Conservation (phyloP, 2,329 filamentous ascomycete genomes). For the Sclerotinia borealis region DNA sequence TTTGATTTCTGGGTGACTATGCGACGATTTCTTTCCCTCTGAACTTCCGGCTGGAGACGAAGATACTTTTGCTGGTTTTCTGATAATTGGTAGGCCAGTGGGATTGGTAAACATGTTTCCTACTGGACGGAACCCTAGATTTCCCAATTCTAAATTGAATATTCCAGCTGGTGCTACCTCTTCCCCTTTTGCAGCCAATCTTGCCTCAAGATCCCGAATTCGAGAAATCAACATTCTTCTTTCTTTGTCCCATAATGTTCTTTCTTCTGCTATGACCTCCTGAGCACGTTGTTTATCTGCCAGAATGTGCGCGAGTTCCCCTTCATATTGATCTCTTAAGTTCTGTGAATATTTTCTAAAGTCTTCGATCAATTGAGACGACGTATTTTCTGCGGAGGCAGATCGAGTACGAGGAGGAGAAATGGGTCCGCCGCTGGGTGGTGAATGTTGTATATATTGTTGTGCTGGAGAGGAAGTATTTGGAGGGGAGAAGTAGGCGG, state of each 20-base stretch:
- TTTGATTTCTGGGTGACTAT: conserved; percentile 5
- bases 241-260: conserved; percentile 32
- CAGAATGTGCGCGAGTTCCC: conserved; percentile 30
- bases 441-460: conserved; percentile 12
- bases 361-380: conserved; percentile 28
- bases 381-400: conserved; percentile 25
- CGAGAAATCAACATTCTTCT: conserved; percentile 22
- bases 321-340: conserved; percentile 28
- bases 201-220: conserved; percentile 28
- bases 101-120: neutral
- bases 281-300: conserved; percentile 28
- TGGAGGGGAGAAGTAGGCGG: neutral
- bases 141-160: conserved; percentile 4
- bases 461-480: neutral
- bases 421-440: conserved; percentile 19
- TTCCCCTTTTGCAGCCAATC: conserved; percentile 12
- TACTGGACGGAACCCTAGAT: neutral
- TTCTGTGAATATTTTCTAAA: conserved; percentile 30
- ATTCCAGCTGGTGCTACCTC: conserved; percentile 3
- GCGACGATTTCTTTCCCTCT: neutral
- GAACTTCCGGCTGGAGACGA: neutral
- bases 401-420: conserved; percentile 31
- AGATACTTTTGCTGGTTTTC: neutral
- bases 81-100: neutral
- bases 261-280: conserved; percentile 32